Percentiles rank a stretch among this genome's conserved stretches.
Conservation (phyloP, 2,329 filamentous ascomycete genomes). For the Colletotrichum eremochloae region DNA sequence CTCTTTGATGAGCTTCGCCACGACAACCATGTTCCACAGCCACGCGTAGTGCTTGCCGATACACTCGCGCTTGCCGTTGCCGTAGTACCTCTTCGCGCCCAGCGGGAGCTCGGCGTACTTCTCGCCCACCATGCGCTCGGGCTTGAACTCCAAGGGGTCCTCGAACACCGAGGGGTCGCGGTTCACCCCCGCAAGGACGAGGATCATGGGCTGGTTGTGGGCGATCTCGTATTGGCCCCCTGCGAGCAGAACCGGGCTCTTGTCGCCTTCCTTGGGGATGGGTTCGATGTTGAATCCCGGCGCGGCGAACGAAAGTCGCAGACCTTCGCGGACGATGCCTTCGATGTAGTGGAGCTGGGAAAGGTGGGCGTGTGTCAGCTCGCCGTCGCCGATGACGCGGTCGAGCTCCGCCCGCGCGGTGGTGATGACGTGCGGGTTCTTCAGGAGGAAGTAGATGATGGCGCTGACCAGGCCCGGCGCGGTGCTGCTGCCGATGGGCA, state of each 20-base stretch:
- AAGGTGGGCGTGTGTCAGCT: slow-evolving; percentile 63
- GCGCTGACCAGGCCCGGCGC: slow-evolving; percentile 60
- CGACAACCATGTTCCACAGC: slow-evolving; percentile 58
- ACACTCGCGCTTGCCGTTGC: slow-evolving; percentile 65
- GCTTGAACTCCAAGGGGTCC: slow-evolving; percentile 59
- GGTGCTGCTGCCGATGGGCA: slow-evolving; percentile 71
- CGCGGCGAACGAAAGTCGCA: slow-evolving; percentile 67
- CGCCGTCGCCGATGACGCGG: slow-evolving; percentile 60
- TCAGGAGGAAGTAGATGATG: slow-evolving; percentile 64
- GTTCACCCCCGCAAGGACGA: slow-evolving; percentile 65
- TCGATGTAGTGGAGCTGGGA: slow-evolving; percentile 66
- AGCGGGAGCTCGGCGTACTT: slow-evolving; percentile 57
- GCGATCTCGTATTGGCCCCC: slow-evolving; percentile 64
- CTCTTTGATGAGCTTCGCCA: slow-evolving; percentile 59
- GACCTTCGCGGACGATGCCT: slow-evolving; percentile 66
- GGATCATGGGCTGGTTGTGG: slow-evolving; percentile 63
- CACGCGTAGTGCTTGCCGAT: slow-evolving; percentile 65
- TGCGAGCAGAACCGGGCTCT: slow-evolving; percentile 60
- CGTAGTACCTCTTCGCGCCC: slow-evolving; percentile 64
- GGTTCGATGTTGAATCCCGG: slow-evolving; percentile 69
- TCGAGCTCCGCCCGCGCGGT: slow-evolving; percentile 68
- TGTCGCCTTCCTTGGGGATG: slow-evolving; percentile 55
- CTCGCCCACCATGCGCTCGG: slow-evolving; percentile 64
- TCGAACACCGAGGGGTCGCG: slow-evolving; percentile 63
- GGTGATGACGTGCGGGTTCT: slow-evolving; percentile 62